Evolutionary conservation across 2,329 filamentous ascomycete species (phyloP), one percentile per base, ranked within the genome.

Genomic region (Neopestalotiopsis clavispora): DNA sequence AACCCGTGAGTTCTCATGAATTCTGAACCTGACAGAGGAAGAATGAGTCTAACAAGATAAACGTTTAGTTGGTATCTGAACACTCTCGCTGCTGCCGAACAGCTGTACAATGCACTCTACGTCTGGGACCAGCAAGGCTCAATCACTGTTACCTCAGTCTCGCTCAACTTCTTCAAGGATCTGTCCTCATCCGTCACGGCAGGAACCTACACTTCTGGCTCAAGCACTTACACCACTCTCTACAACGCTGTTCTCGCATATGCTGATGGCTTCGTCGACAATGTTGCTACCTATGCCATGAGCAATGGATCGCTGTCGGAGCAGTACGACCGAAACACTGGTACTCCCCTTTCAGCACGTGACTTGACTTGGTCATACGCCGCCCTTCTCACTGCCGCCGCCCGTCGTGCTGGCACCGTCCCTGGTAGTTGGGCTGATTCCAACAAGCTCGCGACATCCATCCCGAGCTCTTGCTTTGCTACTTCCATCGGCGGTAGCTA

Each of bases 81-180:
- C 74, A 95, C 92, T 1, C 84, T 94, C 38, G 92, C 92, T 1
- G 92, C 92, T 0, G 94, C 93, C 3, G 93, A 96, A 79, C 91
- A 93, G 76, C 86, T 97, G 2, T 95, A 94, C 77, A 90, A 92
- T 74, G 91, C 93, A 1, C 75, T 94, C 1, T 90, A 91, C 72
- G 89, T 91, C 64, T 95, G 92, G 92, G 84, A 91, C 71, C 80
- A 83, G 45, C 79, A 84, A 32, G 90, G 89, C 1, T 90, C 84
- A 5, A 85, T 97, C 74, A 86, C 85, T 0, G 86, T 95, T 61
- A 91, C 89, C 4, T 80, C 84, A 0, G 85, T 85, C 1, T 94
- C 92, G 0, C 83, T 94, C 9, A 76, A 86, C 7, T 95, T 96
- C 83, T 96, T 95, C 87, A 79, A 83, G 70, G 90, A 90, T 72